Percentiles rank a stretch among this genome's conserved stretches.
Conservation (phyloP, 176 grass and related monocot species). For the Pontederia paniculata region DNA sequence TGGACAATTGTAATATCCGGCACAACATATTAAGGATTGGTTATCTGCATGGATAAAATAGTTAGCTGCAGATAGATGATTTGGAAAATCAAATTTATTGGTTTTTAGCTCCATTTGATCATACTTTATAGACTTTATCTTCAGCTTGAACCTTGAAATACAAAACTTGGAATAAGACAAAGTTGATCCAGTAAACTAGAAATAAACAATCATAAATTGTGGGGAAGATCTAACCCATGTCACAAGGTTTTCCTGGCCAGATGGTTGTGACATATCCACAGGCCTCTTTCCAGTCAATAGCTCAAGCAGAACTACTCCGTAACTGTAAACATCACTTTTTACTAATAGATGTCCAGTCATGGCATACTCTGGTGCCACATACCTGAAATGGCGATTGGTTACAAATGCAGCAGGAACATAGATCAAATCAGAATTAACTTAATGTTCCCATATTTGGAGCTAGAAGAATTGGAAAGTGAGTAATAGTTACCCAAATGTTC, state of each 20-base stretch:
- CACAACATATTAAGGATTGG: no score
- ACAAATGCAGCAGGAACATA: conserved; percentile 1
- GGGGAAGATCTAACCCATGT: conserved; percentile 72
- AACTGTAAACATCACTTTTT: conserved; percentile 99
- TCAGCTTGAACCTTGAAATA: no score
- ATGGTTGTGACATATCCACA: conserved; percentile 91
- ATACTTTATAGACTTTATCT: no score
- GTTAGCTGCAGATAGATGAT: no score
- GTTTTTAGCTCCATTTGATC: no score
- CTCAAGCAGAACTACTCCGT: conserved; percentile 96
- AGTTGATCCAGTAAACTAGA: neutral
- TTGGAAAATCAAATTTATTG: no score
- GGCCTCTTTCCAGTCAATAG: conserved; percentile 78
- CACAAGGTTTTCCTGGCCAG: conserved; percentile 93
- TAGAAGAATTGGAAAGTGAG: conserved; percentile 14
- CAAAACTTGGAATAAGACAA: neutral
- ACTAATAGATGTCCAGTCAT: conserved; percentile 98
- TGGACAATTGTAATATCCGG: no score
- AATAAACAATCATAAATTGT: neutral
- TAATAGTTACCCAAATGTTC: conserved; percentile 79
- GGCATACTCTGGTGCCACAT: conserved; percentile 96
- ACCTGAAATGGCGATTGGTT: conserved; percentile 38
- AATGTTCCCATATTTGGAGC: conserved; percentile 5
- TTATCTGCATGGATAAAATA: no score
- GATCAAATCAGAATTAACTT: neutral